Conservation (phyloP, 2,329 filamentous ascomycete genomes). For the Botrytis sinoallii region DNA sequence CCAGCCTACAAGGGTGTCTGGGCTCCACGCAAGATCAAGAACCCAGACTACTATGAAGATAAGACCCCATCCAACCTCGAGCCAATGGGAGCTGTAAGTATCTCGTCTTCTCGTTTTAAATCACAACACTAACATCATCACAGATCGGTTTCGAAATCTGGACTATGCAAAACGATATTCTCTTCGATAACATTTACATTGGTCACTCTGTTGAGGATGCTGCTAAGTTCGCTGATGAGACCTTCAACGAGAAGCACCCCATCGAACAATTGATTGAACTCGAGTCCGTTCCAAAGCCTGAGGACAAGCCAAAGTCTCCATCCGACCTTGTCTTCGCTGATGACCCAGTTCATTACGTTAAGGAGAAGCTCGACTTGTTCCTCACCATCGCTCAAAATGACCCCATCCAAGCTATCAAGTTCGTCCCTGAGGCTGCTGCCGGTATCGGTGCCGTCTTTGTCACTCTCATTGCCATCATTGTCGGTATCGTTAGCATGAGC, state of each 20-base stretch:
- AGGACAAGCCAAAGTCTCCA: conserved; percentile 62
- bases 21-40: conserved; percentile 93
- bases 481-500: conserved; percentile 62
- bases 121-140: conserved; percentile 16
- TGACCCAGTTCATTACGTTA: conserved; percentile 82
- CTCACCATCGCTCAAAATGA: conserved; percentile 75
- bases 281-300: conserved; percentile 72
- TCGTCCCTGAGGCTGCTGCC: conserved; percentile 87
- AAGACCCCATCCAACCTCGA: conserved; percentile 96
- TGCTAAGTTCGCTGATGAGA: conserved; percentile 81
- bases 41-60: conserved; percentile 96
- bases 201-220: conserved; percentile 95
- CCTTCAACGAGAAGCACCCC: conserved; percentile 83
- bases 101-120: conserved; percentile 17
- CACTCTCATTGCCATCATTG: conserved; percentile 67
- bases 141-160: conserved; percentile 98
- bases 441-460: conserved; percentile 69
- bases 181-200: conserved; percentile 99
- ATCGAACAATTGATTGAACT: conserved; percentile 79
- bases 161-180: conserved; percentile 99
- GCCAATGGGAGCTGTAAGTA: conserved; percentile 91
- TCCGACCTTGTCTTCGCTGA: conserved; percentile 83
- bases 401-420: conserved; percentile 78
- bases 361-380: conserved; percentile 93
- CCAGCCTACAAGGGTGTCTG: conserved; percentile 96